These are phyloP conservation scores for Penicillium soppii DNA, from an alignment of 495 filamentous ascomycete species.

Conservation along the genomic window DNA sequence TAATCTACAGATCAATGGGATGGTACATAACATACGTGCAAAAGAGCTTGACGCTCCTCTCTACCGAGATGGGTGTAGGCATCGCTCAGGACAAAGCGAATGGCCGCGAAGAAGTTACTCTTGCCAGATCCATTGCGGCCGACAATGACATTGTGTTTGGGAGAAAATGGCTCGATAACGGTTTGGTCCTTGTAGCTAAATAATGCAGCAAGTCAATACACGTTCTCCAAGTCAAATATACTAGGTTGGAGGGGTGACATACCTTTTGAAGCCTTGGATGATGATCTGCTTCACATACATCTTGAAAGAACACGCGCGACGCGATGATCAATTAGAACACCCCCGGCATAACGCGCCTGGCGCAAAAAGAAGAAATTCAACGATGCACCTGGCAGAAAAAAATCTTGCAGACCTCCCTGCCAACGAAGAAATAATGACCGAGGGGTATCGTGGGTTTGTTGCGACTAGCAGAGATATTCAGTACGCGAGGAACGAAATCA, in stretches of 20 bases:
- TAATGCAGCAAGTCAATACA: not conserved
- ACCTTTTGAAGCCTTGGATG: conserved; percentile 99
- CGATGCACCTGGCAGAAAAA: not conserved
- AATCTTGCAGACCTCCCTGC: not conserved
- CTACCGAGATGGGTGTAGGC: conserved; percentile 94
- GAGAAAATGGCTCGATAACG: conserved; percentile 96
- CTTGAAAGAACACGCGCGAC: conserved; percentile 42
- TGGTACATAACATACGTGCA: conserved; percentile 67
- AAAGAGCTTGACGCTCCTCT: conserved; percentile 90
- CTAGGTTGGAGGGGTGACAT: conserved; percentile 14
- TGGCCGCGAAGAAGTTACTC: conserved; percentile 99
- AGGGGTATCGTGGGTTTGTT: conserved; percentile 6
- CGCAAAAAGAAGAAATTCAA: conserved; percentile 13
- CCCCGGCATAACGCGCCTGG: conserved; percentile 40
- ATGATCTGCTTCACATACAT: conserved; percentile 99
- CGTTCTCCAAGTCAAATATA: not conserved
- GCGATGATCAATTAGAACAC: conserved; percentile 28
- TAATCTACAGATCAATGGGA: not conserved
- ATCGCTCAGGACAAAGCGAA: conserved; percentile 97
- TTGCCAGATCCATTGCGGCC: conserved; percentile 99
- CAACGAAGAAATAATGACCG: conserved; percentile 1
- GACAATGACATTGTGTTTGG: conserved; percentile 98
- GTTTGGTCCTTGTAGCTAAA: conserved; percentile 99
- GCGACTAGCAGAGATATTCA: conserved; percentile 10
- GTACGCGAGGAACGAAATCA: conserved; percentile 26